A percentile compares a stretch with the other conserved stretches of the same genome.
Conservation (phyloP, 805 yeast species). For the Cyberlindnera lachancei region DNA sequence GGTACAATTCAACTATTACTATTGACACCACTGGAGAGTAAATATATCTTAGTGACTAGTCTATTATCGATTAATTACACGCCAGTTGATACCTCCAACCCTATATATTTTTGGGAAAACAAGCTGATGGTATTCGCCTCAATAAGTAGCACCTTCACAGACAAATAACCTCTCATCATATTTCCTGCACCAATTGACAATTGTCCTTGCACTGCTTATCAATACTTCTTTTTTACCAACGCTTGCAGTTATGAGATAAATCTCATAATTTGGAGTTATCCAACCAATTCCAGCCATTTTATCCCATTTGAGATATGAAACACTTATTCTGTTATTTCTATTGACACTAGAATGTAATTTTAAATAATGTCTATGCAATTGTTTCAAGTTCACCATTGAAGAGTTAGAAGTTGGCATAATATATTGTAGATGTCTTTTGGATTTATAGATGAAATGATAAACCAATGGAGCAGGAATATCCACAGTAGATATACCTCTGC, state of each 20-base stretch:
- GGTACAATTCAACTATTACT: too few species aligned
- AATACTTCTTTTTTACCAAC: slow-evolving; percentile 47
- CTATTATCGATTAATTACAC: too few species aligned
- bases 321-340: slow-evolving; percentile 30
- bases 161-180: slow-evolving; percentile 67
- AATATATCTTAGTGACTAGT: too few species aligned
- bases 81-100: too few species aligned
- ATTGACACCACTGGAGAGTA: too few species aligned
- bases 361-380: slow-evolving; percentile 18
- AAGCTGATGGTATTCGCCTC: too few species aligned
- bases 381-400: slow-evolving; percentile 10
- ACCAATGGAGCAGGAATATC: slow-evolving; percentile 52
- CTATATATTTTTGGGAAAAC: too few species aligned
- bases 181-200: slow-evolving; percentile 70
- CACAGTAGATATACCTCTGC: slow-evolving; percentile 36
- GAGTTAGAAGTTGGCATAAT: slow-evolving; percentile 36
- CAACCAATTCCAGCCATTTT: slow-evolving; percentile 39
- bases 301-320: slow-evolving; percentile 40
- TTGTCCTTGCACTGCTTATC: slow-evolving; percentile 51
- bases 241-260: slow-evolving; percentile 56
- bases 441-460: slow-evolving; percentile 76
- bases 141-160: slow-evolving; percentile 65
- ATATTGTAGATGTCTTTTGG: slow-evolving; percentile 60
- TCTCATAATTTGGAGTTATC: slow-evolving; percentile 53
- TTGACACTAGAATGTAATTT: slow-evolving; percentile 21